Conservation (phyloP, 129 eudicot genomes). For the Ambrosia trifida region DNA sequence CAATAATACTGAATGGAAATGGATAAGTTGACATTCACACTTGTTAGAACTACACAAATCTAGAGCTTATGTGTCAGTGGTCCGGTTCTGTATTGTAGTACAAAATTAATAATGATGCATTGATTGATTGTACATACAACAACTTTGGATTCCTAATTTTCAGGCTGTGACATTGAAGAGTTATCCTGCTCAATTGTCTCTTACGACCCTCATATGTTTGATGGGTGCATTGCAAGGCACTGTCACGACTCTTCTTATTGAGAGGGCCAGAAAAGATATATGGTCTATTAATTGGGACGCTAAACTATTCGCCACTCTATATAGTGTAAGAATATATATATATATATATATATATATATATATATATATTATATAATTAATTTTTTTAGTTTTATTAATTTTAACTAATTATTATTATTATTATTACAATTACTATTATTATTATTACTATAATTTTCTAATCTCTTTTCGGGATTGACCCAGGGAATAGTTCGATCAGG, state of each 20-base stretch:
- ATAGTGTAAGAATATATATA: constrained; percentile 46
- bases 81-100: not conserved
- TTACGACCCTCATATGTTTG: constrained; percentile 59
- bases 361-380: not conserved
- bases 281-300: constrained; percentile 67
- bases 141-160: not conserved
- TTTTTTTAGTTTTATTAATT: too few relatives aligned
- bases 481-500: constrained; percentile 69
- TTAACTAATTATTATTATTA: not conserved
- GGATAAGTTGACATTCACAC: too few relatives aligned
- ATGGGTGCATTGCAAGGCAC: constrained; percentile 61
- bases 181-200: constrained; percentile 72
- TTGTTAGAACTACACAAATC: not conserved
- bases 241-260: constrained; percentile 48
- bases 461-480: constrained; percentile 3
- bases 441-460: not conserved
- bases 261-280: constrained; percentile 48
- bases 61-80: not conserved
- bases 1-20: too few relatives aligned
- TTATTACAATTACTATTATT: not conserved
- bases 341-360: too few relatives aligned
- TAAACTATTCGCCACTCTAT: constrained; percentile 58
- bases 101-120: constrained; percentile 9
- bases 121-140: not conserved
- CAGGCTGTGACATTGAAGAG: constrained; percentile 70